Percentiles rank a stretch among this genome's conserved stretches.
Conservation (phyloP, 2,329 filamentous ascomycete genomes). For the Sclerotinia spermophila region DNA sequence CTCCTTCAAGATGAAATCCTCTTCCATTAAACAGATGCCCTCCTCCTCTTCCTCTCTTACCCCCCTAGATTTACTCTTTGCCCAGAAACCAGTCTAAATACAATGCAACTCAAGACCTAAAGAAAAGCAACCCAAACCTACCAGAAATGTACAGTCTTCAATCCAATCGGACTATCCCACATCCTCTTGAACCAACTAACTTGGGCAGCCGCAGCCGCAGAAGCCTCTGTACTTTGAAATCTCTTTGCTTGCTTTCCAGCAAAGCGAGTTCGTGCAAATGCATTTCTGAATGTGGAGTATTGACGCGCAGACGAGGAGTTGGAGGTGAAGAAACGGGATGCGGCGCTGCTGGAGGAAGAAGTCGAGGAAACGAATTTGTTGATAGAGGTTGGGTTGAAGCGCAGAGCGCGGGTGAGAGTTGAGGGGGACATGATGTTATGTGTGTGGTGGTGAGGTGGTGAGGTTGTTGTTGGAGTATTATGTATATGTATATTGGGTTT, state of each 20-base stretch:
- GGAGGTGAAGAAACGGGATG: conserved; percentile 44
- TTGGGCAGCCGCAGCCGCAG: conserved; percentile 47
- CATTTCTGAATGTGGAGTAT: conserved; percentile 42
- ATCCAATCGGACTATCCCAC: conserved; percentile 75
- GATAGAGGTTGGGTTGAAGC: conserved; percentile 11
- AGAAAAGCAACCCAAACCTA: conserved; percentile 41
- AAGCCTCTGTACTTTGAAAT: conserved; percentile 57
- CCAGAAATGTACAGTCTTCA: conserved; percentile 99
- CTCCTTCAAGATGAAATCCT: not conserved
- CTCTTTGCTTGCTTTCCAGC: conserved; percentile 47
- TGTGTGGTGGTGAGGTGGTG: not conserved
- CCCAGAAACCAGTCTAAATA: not conserved
- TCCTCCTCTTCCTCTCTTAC: not conserved
- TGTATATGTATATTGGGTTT: too few relatives aligned
- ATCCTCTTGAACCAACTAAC: conserved; percentile 67
- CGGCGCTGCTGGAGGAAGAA: conserved; percentile 38
- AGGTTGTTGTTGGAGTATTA: not conserved
- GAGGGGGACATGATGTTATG: not conserved
- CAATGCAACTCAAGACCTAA: not conserved
- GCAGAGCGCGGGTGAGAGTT: conserved; percentile 8
- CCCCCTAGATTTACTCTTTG: too few relatives aligned
- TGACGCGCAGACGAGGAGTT: conserved; percentile 41
- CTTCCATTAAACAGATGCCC: not conserved
- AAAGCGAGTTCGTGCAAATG: conserved; percentile 8
- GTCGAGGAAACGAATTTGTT: conserved; percentile 4